These are phyloP conservation scores for Xylaria sp. DNA, from an alignment of 2,329 filamentous ascomycete species.

Conservation along the genomic window DNA sequence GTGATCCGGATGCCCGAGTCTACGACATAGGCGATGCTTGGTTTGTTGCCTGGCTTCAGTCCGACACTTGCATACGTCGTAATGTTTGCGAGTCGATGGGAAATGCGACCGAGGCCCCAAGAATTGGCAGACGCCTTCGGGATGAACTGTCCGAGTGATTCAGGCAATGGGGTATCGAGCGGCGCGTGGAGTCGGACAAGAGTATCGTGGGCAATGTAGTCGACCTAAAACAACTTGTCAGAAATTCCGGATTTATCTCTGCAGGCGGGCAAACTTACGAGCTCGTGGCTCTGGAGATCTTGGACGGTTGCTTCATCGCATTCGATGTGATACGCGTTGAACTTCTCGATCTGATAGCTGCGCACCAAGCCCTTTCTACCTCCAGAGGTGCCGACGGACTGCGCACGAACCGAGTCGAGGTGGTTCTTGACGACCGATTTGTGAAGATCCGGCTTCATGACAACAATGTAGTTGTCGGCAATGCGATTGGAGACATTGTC, in stretches of 20 bases:
- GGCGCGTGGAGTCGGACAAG: conserved; percentile 15
- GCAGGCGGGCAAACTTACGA: conserved; percentile 12
- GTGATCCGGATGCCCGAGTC: conserved; percentile 28
- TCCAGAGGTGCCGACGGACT: conserved; percentile 3
- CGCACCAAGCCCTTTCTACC: conserved; percentile 21
- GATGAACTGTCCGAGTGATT: not conserved
- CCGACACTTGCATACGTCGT: conserved; percentile 17
- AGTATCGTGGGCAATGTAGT: conserved; percentile 24
- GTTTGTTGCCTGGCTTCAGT: conserved; percentile 9
- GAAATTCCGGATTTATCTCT: not conserved
- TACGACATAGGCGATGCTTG: conserved; percentile 26
- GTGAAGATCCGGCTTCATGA: conserved; percentile 21
- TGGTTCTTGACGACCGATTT: conserved; percentile 15
- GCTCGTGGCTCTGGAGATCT: conserved; percentile 19
- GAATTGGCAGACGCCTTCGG: not conserved
- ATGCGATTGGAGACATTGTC: conserved; percentile 15
- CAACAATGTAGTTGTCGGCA: conserved; percentile 26
- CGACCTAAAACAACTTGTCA: conserved; percentile 21
- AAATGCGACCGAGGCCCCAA: conserved; percentile 29
- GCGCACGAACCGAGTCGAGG: conserved; percentile 18
- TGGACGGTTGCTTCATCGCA: conserved; percentile 24
- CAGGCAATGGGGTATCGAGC: not conserved
- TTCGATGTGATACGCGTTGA: conserved; percentile 27
- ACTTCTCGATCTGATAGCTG: conserved; percentile 22
- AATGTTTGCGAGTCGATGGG: conserved; percentile 23